These are phyloP conservation scores for Chloropicon primus DNA, from an alignment of 139 green algal species.

Conservation along the genomic window DNA sequence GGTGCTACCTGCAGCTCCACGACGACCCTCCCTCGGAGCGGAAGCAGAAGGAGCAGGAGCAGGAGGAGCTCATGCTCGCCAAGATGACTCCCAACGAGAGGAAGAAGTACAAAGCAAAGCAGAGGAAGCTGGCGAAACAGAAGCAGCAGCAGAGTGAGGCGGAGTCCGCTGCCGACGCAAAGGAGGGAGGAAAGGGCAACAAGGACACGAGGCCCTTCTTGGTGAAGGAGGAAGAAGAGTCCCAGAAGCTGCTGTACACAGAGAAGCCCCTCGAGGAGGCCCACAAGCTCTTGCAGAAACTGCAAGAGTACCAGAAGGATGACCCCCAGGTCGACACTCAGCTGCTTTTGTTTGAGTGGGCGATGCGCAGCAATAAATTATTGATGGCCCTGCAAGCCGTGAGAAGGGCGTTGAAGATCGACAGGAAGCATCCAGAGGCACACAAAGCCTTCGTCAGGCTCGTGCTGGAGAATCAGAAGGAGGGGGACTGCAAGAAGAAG, in stretches of 20 bases:
- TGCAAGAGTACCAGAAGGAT: constrained; percentile 37
- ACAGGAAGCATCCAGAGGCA: constrained; percentile 35
- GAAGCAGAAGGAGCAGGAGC: constrained; percentile 8
- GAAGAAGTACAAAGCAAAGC: constrained; percentile 50
- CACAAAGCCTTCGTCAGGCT: constrained; percentile 43
- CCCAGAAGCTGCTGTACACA: constrained; percentile 49
- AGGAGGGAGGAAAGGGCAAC: constrained; percentile 17
- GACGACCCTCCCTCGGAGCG: constrained; percentile 23
- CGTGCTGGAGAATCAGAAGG: constrained; percentile 17
- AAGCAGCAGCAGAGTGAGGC: constrained; percentile 23
- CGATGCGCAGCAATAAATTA: constrained; percentile 36
- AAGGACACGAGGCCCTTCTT: background rate
- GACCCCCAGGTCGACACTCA: constrained; percentile 35
- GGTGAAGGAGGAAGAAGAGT: constrained; percentile 73
- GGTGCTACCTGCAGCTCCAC: constrained; percentile 52
- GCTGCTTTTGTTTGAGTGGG: constrained; percentile 38
- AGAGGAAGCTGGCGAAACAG: constrained; percentile 26
- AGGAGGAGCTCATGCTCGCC: constrained; percentile 43
- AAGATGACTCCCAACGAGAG: constrained; percentile 55
- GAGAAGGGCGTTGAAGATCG: constrained; percentile 37
- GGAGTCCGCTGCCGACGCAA: constrained; percentile 9
- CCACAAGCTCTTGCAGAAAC: constrained; percentile 56
- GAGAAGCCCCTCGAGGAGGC: constrained; percentile 74
- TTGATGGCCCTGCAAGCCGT: constrained; percentile 68
- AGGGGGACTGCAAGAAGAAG: background rate